Evolutionary conservation across 495 filamentous ascomycete species (phyloP).

Genomic region (Penicillium malachiteum): DNA sequence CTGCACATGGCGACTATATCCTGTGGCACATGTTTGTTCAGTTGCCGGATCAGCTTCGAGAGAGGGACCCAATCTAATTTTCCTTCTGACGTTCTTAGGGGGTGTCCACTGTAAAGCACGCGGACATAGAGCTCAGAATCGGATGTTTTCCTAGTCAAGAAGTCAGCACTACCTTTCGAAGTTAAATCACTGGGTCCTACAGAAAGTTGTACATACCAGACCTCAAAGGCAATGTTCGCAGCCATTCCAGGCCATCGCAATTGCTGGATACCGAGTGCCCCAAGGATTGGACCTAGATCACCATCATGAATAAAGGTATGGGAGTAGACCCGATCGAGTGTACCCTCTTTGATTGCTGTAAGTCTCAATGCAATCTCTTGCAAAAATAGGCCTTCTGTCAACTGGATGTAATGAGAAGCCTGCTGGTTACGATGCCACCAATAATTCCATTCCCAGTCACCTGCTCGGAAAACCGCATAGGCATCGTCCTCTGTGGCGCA

Average conservation of each 20-base stretch:
- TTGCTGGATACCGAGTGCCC: conserved; percentile 29
- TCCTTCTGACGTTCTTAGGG: conserved; percentile 32
- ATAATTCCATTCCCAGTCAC: conserved; percentile 41
- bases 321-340: conserved; percentile 24
- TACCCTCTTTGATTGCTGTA: conserved; percentile 15
- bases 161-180: neutral
- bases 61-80: conserved; percentile 38
- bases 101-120: conserved; percentile 35
- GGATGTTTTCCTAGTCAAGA: conserved; percentile 21
- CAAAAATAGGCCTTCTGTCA: conserved; percentile 31
- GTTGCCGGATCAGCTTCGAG: conserved; percentile 20
- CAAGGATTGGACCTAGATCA: conserved; percentile 33
- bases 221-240: conserved; percentile 36
- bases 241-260: conserved; percentile 39
- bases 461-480: conserved; percentile 33
- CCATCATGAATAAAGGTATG: conserved; percentile 39
- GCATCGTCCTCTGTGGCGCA: conserved; percentile 28
- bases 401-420: conserved; percentile 30
- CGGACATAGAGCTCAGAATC: conserved; percentile 19
- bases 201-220: conserved; percentile 23
- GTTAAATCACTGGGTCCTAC: neutral
- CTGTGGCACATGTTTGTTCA: conserved; percentile 28
- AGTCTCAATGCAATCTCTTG: conserved; percentile 25
- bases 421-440: conserved; percentile 31
- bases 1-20: conserved; percentile 33